These are phyloP conservation scores for Leccinum subrobustum DNA, from an alignment of 1,284 basidiomycete genomes.

Conservation along the genomic window DNA sequence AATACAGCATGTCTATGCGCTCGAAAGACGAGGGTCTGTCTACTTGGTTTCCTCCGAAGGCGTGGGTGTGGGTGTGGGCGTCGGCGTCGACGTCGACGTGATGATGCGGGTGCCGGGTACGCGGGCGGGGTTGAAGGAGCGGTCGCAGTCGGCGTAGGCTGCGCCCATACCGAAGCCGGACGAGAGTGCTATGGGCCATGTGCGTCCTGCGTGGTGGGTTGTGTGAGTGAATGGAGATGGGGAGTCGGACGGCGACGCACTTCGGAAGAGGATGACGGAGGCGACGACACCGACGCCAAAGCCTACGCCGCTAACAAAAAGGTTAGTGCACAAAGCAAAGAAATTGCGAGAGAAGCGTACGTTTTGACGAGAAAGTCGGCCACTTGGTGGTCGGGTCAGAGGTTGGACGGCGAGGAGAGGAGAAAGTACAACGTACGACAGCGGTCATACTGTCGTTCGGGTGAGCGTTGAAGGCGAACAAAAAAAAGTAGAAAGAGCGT, in stretches of 20 bases:
- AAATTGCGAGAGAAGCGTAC: conserved; percentile 42
- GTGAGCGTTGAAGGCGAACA: conserved; percentile 10
- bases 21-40: neutral
- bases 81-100: conserved; percentile 9
- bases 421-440: conserved; percentile 61
- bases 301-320: conserved; percentile 78
- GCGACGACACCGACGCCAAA: conserved; percentile 93
- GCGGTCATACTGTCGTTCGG: conserved; percentile 74
- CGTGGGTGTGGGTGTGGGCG: conserved; percentile 15
- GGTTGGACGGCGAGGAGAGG: neutral
- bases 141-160: conserved; percentile 95
- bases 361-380: conserved; percentile 79
- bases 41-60: conserved; percentile 29
- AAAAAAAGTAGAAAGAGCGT: conserved; percentile 18
- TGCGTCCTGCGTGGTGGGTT: conserved; percentile 67
- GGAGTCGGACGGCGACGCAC: conserved; percentile 55
- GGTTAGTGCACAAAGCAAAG: conserved; percentile 17
- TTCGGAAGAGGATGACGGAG: conserved; percentile 92
- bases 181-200: conserved; percentile 92
- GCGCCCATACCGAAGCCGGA: conserved; percentile 89
- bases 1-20: conserved; percentile 12
- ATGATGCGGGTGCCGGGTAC: conserved; percentile 87
- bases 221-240: neutral
- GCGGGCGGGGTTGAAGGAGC: conserved; percentile 92
- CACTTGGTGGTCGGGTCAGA: conserved; percentile 42